Evolutionary conservation across 2,329 filamentous ascomycete species (phyloP), one percentile per base, ranked within the genome.

Genomic region (Aspergillus sergii): DNA sequence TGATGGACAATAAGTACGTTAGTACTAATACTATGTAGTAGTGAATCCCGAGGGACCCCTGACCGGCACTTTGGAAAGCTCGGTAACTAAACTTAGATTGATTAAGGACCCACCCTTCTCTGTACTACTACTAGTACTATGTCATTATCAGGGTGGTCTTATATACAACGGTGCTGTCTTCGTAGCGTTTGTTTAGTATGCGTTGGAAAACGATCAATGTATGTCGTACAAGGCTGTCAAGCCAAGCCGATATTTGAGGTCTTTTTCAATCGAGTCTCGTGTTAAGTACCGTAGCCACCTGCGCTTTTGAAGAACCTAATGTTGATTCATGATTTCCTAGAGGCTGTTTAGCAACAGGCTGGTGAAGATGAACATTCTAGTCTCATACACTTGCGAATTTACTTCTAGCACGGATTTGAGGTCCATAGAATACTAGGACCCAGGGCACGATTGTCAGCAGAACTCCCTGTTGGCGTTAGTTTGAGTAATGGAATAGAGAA

Each of bases 391-490:
- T 84, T 5, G 92, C 92, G 78, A 96, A 91, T 68, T 87, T 89
- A 73, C 91, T 94, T 74, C 89, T 85, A n/a, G 85, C 84, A 43
- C 93, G 83, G 66, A 96, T 96, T 67, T 73, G 85, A 53, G 89
- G 87, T 0, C 93, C 93, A 68, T 86, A 94, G 41, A 94, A 87
- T 0, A 93, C 85, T 55, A 97, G 76, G 1, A 93, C 88, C 91
- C 92, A 96, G 0, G 93, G 93, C 30, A 96, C 92, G 1, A 90
- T 74, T 0, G 91, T 93, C 68, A 97, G 75, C 4, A 85, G 58
- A 4, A 82, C 79, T 3, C 82, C 84, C 70, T 76, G 14, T 28
- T 5, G 21, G 45, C 26, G 28, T 66, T 39, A 65, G 61, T 36
- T 36, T 41, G 39, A 32, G 7, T 51, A 16, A 43, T 3, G n/a